Base-by-base conservation (phyloP, 345 rosid genomes). In the Citrus mangshanensis region DNA sequence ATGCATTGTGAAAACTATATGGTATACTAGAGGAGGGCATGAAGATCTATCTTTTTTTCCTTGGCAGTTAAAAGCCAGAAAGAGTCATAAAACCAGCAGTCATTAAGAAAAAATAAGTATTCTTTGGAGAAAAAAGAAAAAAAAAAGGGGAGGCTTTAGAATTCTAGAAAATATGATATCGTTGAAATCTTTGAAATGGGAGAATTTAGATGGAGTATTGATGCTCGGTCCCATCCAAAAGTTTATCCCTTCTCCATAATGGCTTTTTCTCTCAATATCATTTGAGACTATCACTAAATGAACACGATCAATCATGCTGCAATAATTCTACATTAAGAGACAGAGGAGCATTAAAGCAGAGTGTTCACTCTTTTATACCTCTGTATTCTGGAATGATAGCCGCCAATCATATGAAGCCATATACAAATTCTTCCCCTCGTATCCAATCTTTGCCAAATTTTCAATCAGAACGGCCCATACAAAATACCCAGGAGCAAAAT, bases 321-420 rank as follows among this genome's bases (percentile, higher is more conserved):
- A 25, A 35, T 24, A 46, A 69, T 21, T 13, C 8, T 13, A 69
- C 38, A 14, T 42, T 38, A 59, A 27, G 46, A 28, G 22, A 62
- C 21, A 68, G 13, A 2, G 71, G 7, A 16, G 22, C 59, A 56
- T 25, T 28, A 68, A 30, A 66, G 67, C 40, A 62, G 68, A 64
- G 73, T 62, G 74, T 63, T 71, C 55, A 69, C 13, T 62, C 70
- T 25, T 46, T 46, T 42, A 60, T 77, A 87, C 91, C 92, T 91
- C 91, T 55, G 94, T 86, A 70, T 91, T 91, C 62, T 91, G 92
- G 81, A 91, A 91, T 60, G 94, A 88, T 12, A 89, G 81, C 54
- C 94, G 87, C 94, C 94, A 87, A 71, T 91, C 94, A 82, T 91
- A 91, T 72, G 92, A 85, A 46, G 88, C 91, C 94, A 91, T 88